Percentiles rank a stretch among this genome's conserved stretches.
These are phyloP conservation scores for Byssochlamys sp. DNA, from an alignment of 2,329 filamentous ascomycete genomes.

Conservation along the genomic window DNA sequence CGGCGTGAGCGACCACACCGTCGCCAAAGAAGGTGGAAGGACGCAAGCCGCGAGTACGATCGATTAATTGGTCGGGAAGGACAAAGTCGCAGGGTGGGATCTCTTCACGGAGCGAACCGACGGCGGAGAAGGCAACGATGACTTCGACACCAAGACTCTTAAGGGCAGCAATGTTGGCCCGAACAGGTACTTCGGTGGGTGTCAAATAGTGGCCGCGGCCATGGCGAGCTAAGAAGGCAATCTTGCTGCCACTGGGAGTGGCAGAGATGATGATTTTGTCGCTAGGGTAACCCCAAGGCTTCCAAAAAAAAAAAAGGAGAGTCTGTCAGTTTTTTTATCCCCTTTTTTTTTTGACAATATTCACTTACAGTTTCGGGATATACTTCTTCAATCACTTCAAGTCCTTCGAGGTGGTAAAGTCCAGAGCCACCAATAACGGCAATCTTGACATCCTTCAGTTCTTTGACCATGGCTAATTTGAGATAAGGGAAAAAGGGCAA, in stretches of 20 bases:
- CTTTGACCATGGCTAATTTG: too few relatives aligned
- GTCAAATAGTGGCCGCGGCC: conserved; percentile 79
- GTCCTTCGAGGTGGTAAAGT: conserved; percentile 62
- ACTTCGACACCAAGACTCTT: conserved; percentile 78
- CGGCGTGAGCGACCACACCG: conserved; percentile 85
- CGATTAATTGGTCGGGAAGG: conserved; percentile 89
- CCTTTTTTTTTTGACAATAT: too few relatives aligned
- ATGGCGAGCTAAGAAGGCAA: conserved; percentile 92
- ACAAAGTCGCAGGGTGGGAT: conserved; percentile 96
- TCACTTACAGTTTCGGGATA: too few relatives aligned
- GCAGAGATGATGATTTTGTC: conserved; percentile 74
- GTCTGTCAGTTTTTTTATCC: too few relatives aligned
- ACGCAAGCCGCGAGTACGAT: conserved; percentile 87
- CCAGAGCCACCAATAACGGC: conserved; percentile 82
- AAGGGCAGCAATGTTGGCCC: conserved; percentile 96
- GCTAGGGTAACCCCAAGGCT: conserved; percentile 80
- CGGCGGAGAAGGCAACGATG: conserved; percentile 89
- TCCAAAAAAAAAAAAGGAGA: too few relatives aligned
- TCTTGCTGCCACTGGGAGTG: conserved; percentile 59
- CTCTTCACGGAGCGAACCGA: conserved; percentile 81
- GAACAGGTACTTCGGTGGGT: conserved; percentile 87
- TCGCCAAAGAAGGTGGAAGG: conserved; percentile 83
- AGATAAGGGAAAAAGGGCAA: too few relatives aligned
- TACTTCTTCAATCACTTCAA: too few relatives aligned
- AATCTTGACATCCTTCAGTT: too few relatives aligned